Percentiles rank a stretch among this genome's conserved stretches.
Conservation (phyloP, 1,139 yeast genomes). For the Wickerhamomyces sp. region DNA sequence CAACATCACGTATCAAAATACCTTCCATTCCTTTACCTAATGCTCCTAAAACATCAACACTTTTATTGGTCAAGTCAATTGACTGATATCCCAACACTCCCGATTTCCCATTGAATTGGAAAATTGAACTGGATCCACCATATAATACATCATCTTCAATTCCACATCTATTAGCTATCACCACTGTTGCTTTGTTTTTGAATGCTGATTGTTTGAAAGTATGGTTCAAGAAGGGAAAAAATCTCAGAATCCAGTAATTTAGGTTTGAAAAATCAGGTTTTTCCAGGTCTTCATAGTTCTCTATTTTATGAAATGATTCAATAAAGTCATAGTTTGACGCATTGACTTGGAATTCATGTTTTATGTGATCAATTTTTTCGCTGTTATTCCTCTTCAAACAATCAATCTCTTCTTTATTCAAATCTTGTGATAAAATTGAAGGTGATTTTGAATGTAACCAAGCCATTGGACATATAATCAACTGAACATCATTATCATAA, state of each 20-base stretch:
- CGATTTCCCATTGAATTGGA: constrained; percentile 40
- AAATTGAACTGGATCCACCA: constrained; percentile 65
- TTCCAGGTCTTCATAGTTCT: constrained; percentile 13
- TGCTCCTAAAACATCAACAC: constrained; percentile 50
- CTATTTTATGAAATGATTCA: not conserved
- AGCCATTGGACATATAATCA: constrained; percentile 80
- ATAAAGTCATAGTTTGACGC: constrained; percentile 4
- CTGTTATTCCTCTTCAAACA: constrained; percentile 16
- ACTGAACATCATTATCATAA: constrained; percentile 39
- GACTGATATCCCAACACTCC: constrained; percentile 25
- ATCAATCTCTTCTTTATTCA: constrained; percentile 14
- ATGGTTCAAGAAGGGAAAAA: constrained; percentile 57
- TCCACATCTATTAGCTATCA: constrained; percentile 70
- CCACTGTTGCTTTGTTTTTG: constrained; percentile 27
- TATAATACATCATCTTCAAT: constrained; percentile 64
- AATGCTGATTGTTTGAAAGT: constrained; percentile 25
- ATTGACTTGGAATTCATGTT: constrained; percentile 13
- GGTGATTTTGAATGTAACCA: constrained; percentile 69
- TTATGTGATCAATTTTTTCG: constrained; percentile 12
- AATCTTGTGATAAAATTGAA: constrained; percentile 20
- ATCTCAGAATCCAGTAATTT: constrained; percentile 69
- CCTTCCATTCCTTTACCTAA: constrained; percentile 64
- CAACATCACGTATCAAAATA: constrained; percentile 51
- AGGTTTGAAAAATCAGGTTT: constrained; percentile 36
- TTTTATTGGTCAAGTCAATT: constrained; percentile 36